A percentile compares a stretch with the other conserved stretches of the same genome.
Evolutionary conservation across 495 filamentous ascomycete species (phyloP).

Genomic region (Collariella sp.): DNA sequence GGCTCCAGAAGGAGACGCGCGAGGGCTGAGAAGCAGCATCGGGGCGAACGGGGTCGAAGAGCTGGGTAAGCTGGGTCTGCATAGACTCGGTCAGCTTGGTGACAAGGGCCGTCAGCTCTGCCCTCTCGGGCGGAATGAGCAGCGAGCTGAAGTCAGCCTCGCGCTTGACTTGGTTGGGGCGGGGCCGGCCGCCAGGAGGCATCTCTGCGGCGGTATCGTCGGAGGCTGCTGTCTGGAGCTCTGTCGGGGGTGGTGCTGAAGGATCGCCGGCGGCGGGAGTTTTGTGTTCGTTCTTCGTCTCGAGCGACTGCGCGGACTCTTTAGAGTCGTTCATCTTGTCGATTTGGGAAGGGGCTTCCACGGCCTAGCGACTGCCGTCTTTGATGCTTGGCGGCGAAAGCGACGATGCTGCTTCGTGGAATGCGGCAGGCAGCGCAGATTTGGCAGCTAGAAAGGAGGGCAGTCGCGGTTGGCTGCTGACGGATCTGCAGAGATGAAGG

Average conservation of each 20-base stretch:
- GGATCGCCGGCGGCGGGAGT: background rate
- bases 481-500: background rate
- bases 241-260: background rate
- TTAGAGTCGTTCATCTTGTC: slow-evolving; percentile 3
- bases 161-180: slow-evolving; percentile 19
- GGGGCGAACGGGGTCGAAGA: slow-evolving; percentile 35
- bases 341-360: background rate
- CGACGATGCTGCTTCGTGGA: background rate
- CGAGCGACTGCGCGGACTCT: background rate
- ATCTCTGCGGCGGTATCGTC: slow-evolving; percentile 19
- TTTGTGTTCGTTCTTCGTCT: background rate
- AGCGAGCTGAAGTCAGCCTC: slow-evolving; percentile 29
- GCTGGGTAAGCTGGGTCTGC: slow-evolving; percentile 36
- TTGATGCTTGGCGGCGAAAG: background rate
- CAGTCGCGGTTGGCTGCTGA: background rate
- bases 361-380: background rate
- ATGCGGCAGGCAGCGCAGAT: background rate
- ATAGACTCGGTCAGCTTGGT: slow-evolving; percentile 40
- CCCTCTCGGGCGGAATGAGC: slow-evolving; percentile 23
- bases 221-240: background rate
- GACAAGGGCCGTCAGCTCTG: slow-evolving; percentile 31
- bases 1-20: slow-evolving; percentile 23
- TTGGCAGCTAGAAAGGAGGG: background rate
- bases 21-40: slow-evolving; percentile 13
- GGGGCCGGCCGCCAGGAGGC: slow-evolving; percentile 18